Base-by-base conservation (phyloP, 257 asterid species). In the Jaltomata sinuosa region DNA sequence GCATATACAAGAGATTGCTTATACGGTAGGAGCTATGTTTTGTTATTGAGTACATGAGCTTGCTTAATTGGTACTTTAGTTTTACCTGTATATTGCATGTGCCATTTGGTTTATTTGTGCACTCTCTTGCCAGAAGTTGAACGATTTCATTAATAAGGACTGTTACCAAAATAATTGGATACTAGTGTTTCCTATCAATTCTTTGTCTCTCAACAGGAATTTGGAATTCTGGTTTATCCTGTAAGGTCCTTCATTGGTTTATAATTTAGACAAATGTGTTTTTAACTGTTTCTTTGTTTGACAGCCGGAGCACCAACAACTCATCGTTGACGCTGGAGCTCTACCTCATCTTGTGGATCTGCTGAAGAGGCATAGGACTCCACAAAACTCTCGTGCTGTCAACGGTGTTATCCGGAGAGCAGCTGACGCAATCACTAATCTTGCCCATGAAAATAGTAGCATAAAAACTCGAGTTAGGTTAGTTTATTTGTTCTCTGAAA, bases 301-400 rank as follows among this genome's bases (percentile, higher is more conserved):
- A 76, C 93, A 97, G 99, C 99, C 99, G 59, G 99, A 97, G 91
- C 99, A 97, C 86, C 99, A 97, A 83, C 99, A 95, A 87, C 94
- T 93, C 86, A 94, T 97, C 88, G 97, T 95, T 71, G 97, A 97
- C 64, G 98, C 97, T 45, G 99, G 99, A 85, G 99, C 99, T 82
- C 90, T 97, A 72, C 92, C 98, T 62, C 93, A 91, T 90, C 98
- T 97, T 19, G 99, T 97, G 88, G 90, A 87, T 84, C 93, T 95
- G 79, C 87, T 97, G 85, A 93, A 91, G 90, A 91, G 95, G 89
- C 96, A 94, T 78, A 90, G 87, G 59, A 88, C 79, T 85, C 82
- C 89, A 57, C 93, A 86, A 83, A 92, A 87, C 83, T 91, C 97
- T 78, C 94, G 99, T 85, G 98, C 95, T 27, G 90, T 95, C 84